A percentile compares a stretch with the other conserved stretches of the same genome.
phyloP scores from a whole-genome alignment of 2,329 filamentous ascomycete species.

The Colletotrichum viniferum region DNA sequence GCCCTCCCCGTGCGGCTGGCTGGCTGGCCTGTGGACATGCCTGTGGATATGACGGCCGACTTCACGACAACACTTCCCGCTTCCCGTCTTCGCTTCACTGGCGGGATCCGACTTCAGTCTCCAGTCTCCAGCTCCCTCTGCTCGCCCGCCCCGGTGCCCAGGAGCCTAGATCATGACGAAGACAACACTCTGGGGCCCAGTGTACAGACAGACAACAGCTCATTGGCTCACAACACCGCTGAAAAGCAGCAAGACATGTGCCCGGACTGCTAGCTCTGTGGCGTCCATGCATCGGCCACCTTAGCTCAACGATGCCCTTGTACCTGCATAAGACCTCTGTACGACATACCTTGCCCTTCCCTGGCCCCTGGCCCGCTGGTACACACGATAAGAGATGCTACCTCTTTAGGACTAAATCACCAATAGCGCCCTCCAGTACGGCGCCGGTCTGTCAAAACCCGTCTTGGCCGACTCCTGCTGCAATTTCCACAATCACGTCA shows the following conservation, averaged over 20 bases:
- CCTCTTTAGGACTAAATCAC: constrained; percentile 12
- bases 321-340: constrained; percentile 18
- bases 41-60: not conserved
- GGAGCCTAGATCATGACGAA: not conserved
- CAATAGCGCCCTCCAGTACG: not conserved
- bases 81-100: not conserved
- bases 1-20: not conserved
- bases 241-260: constrained; percentile 21
- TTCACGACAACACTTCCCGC: not conserved
- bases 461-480: constrained; percentile 9
- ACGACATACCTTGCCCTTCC: not conserved
- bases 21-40: not conserved
- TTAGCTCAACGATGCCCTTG: constrained; percentile 14
- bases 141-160: not conserved
- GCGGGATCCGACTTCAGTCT: not conserved
- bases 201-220: not conserved
- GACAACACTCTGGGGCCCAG: not conserved
- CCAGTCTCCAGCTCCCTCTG: not conserved
- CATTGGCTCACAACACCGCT: not conserved
- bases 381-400: constrained; percentile 12
- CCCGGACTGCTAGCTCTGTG: constrained; percentile 3
- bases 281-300: constrained; percentile 13
- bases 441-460: constrained; percentile 4
- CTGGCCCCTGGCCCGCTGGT: not conserved
- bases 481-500: constrained; percentile 21